These are phyloP conservation scores for Astrothelium subdiscretum DNA, from an alignment of 495 filamentous ascomycete species.

Conservation along the genomic window DNA sequence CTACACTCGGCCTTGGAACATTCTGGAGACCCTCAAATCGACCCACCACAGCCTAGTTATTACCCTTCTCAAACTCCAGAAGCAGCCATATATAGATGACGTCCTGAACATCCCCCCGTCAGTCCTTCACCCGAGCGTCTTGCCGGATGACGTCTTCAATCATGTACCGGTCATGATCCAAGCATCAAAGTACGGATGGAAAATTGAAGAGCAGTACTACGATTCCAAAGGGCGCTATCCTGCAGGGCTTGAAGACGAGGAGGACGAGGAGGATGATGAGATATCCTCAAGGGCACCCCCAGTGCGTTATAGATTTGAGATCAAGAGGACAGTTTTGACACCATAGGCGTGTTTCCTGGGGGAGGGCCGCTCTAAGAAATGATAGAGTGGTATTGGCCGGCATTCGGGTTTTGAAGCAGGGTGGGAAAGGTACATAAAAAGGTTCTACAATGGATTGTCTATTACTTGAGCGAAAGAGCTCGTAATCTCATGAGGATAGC, in stretches of 20 bases:
- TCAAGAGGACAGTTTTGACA: neutral
- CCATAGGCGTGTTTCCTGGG: neutral
- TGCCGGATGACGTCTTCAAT: neutral
- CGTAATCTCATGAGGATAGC: too few relatives aligned
- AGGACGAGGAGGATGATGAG: neutral
- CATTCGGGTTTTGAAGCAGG: neutral
- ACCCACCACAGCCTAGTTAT: neutral
- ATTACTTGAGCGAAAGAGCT: too few relatives aligned
- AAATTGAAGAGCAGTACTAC: neutral
- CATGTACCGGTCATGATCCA: neutral
- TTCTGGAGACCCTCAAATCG: neutral
- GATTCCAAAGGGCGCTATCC: neutral
- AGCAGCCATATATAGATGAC: neutral
- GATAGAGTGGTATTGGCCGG: neutral
- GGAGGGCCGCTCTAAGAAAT: neutral
- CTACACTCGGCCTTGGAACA: neutral
- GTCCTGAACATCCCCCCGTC: too few relatives aligned
- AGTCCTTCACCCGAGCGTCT: too few relatives aligned
- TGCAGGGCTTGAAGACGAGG: neutral
- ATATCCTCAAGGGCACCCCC: neutral
- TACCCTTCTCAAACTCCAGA: neutral
- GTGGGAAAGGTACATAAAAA: neutral
- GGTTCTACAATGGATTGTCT: too few relatives aligned
- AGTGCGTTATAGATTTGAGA: neutral
- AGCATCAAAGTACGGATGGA: neutral